These are phyloP conservation scores for Chaetoceros muelleri DNA, from an alignment of 108 stramenopile genomes.

Conservation along the genomic window DNA sequence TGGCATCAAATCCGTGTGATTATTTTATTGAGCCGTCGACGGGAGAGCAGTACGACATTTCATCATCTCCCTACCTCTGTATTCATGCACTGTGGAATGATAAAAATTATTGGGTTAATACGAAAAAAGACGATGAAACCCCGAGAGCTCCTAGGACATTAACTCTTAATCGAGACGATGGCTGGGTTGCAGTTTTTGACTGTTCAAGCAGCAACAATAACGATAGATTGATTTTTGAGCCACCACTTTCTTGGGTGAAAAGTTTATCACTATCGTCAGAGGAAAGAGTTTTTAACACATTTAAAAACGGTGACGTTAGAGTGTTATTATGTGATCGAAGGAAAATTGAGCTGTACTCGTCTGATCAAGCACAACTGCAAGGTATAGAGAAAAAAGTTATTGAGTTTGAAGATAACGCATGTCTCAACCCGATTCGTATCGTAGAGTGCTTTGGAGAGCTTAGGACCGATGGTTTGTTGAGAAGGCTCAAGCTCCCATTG, in stretches of 20 bases:
- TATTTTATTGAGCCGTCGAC: slow-evolving; percentile 69
- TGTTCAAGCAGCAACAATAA: too few species aligned
- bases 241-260: not conserved
- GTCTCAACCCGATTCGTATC: too few species aligned
- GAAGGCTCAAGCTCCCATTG: too few species aligned
- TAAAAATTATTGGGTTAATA: slow-evolving; percentile 69
- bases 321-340: not conserved
- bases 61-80: slow-evolving; percentile 32
- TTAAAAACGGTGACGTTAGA: not conserved
- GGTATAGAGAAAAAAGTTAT: too few species aligned
- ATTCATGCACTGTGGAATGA: slow-evolving; percentile 57
- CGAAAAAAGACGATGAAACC: not conserved
- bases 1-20: slow-evolving; percentile 11
- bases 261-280: not conserved
- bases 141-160: too few species aligned
- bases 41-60: slow-evolving; percentile 28
- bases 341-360: not conserved
- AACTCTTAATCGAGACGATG: too few species aligned
- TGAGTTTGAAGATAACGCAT: too few species aligned
- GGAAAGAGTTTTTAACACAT: not conserved
- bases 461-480: too few species aligned
- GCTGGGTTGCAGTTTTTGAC: too few species aligned
- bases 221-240: too few species aligned
- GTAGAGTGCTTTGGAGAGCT: too few species aligned
- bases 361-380: too few species aligned